Percentiles rank a stretch among this genome's conserved stretches.
Conservation (phyloP, 169 alveolate genomes). For the Cryptosporidium canis region DNA sequence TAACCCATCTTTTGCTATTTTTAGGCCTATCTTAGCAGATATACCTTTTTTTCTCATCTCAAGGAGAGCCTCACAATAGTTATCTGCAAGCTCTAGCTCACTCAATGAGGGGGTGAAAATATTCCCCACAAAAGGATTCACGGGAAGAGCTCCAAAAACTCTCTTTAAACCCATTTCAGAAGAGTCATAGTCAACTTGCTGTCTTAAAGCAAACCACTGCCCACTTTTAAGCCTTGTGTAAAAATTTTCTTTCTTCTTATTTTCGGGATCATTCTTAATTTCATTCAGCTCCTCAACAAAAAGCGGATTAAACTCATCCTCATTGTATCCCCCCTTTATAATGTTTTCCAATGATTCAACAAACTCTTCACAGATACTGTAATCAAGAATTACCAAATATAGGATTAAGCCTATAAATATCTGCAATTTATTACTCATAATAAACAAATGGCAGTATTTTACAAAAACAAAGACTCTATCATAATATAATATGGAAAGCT, state of each 20-base stretch:
- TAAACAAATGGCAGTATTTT: neutral
- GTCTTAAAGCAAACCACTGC: slow-evolving; percentile 60
- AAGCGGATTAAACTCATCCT: slow-evolving; percentile 43
- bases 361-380: slow-evolving; percentile 9
- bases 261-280: neutral
- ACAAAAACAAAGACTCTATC: neutral
- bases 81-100: slow-evolving; percentile 51
- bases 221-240: slow-evolving; percentile 41
- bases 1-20: slow-evolving; percentile 32
- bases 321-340: slow-evolving; percentile 6
- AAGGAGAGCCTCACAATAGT: slow-evolving; percentile 51
- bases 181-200: slow-evolving; percentile 51
- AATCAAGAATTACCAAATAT: neutral
- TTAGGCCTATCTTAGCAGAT: slow-evolving; percentile 27
- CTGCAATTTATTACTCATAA: neutral
- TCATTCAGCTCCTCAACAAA: slow-evolving; percentile 45
- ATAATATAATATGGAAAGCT: neutral
- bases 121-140: slow-evolving; percentile 33
- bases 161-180: slow-evolving; percentile 36
- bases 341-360: neutral
- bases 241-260: slow-evolving; percentile 12
- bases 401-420: neutral
- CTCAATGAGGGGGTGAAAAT: slow-evolving; percentile 24
- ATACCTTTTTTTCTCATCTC: slow-evolving; percentile 53
- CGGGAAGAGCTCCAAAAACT: slow-evolving; percentile 28